phyloP scores from a whole-genome alignment of 371 early-diverging fungal species.

The Coemansia sp. region DNA sequence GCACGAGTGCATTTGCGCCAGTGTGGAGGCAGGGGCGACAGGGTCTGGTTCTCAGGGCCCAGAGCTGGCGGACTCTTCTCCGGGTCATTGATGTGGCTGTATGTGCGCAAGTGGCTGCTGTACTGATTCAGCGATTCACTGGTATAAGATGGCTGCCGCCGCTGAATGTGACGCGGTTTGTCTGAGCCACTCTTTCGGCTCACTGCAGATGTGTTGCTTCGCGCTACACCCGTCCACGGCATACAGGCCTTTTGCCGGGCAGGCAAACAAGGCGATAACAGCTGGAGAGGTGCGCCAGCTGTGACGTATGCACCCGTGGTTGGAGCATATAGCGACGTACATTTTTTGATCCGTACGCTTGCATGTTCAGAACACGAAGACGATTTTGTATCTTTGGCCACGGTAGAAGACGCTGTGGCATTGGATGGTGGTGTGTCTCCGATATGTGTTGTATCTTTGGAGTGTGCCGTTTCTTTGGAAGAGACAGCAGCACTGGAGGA shows the following conservation, averaged over 20 bases:
- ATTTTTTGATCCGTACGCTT: slow-evolving; percentile 11
- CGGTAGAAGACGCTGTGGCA: not conserved
- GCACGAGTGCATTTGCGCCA: slow-evolving; percentile 27
- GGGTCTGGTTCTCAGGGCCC: slow-evolving; percentile 1
- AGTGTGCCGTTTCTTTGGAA: not conserved
- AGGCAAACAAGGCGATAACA: not conserved
- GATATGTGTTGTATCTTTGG: not conserved
- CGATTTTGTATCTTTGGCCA: not conserved
- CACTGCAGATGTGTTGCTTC: slow-evolving; percentile 7
- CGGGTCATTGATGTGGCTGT: not conserved
- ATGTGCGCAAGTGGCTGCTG: not conserved
- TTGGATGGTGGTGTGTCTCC: not conserved
- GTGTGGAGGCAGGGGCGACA: slow-evolving; percentile 27
- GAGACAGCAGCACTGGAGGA: not conserved
- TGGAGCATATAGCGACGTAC: slow-evolving; percentile 4
- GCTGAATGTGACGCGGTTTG: slow-evolving; percentile 13
- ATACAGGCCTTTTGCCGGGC: slow-evolving; percentile 1
- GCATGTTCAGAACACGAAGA: not conserved
- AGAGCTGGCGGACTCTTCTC: not conserved
- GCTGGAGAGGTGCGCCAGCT: not conserved
- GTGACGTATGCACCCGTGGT: slow-evolving; percentile 1
- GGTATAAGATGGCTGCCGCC: slow-evolving; percentile 16
- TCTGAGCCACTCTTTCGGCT: not conserved
- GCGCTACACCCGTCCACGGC: slow-evolving; percentile 16
- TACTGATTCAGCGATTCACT: not conserved